These are phyloP conservation scores for Hymenoscyphus fraxineus DNA, from an alignment of 2,329 filamentous ascomycete genomes.

Conservation along the genomic window DNA sequence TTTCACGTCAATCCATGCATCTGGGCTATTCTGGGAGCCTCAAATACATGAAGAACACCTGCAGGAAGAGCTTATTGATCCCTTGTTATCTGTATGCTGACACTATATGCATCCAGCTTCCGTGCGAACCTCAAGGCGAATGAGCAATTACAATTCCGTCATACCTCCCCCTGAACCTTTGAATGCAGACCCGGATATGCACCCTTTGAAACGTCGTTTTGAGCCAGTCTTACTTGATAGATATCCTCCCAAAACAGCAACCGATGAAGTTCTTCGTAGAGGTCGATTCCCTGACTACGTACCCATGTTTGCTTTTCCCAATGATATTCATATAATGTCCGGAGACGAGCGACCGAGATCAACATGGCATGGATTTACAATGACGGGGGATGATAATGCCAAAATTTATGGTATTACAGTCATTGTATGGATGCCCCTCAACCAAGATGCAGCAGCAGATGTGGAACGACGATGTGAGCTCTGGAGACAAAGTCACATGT, in stretches of 20 bases:
- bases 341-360: constrained; percentile 89
- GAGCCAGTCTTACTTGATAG: constrained; percentile 94
- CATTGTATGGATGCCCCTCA: constrained; percentile 88
- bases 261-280: constrained; percentile 74
- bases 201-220: constrained; percentile 88
- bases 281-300: constrained; percentile 95
- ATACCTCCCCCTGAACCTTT: constrained; percentile 91
- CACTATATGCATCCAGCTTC: constrained; percentile 48
- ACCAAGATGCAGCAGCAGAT: constrained; percentile 75
- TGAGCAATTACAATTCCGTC: constrained; percentile 98
- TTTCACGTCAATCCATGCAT: constrained; percentile 11
- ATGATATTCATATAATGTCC: constrained; percentile 95
- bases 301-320: constrained; percentile 98
- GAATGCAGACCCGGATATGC: constrained; percentile 86
- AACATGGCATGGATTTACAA: constrained; percentile 99
- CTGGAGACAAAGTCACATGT: constrained; percentile 85
- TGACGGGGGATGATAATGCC: constrained; percentile 90
- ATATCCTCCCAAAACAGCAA: constrained; percentile 80
- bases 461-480: constrained; percentile 78
- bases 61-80: constrained; percentile 10
- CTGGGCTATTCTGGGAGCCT: background rate
- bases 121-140: constrained; percentile 75
- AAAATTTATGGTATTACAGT: constrained; percentile 90
- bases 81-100: constrained; percentile 10
- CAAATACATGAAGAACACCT: background rate